Conservation (phyloP, 169 alveolate species). For the Plasmodium inui region DNA sequence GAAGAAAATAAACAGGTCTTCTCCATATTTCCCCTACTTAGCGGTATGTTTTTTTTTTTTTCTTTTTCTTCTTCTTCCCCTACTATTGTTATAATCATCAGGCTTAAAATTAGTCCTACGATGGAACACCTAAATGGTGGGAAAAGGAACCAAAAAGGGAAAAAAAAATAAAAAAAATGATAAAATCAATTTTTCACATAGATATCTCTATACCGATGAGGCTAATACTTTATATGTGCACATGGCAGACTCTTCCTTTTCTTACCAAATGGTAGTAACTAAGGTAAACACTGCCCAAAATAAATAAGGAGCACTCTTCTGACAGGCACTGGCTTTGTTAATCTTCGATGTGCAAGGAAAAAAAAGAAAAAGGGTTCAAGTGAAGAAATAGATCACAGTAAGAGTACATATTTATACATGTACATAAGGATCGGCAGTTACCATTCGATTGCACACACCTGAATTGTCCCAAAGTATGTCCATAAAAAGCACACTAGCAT, state of each 20-base stretch:
- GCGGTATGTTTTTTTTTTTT: neutral
- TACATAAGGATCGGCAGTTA: neutral
- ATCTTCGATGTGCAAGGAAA: constrained; percentile 7
- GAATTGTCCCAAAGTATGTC: constrained; percentile 75
- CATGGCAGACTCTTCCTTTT: neutral
- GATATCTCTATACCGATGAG: neutral
- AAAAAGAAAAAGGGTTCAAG: constrained; percentile 4
- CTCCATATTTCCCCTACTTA: neutral
- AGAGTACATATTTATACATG: neutral
- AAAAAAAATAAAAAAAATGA: neutral
- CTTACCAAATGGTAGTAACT: constrained; percentile 63
- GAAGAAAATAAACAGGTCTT: neutral
- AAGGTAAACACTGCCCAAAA: constrained; percentile 70
- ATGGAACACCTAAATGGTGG: constrained; percentile 53
- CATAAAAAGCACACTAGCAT: constrained; percentile 54
- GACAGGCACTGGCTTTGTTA: constrained; percentile 62
- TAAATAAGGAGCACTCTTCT: constrained; percentile 45
- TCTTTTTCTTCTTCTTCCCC: neutral
- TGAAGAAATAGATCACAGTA: neutral
- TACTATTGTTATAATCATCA: constrained; percentile 72
- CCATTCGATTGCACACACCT: neutral
- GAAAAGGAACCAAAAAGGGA: neutral
- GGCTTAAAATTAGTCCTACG: constrained; percentile 65
- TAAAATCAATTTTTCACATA: neutral
- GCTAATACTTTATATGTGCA: neutral